phyloP scores from a whole-genome alignment of 805 yeast genomes.

The Wickerhamomyces tratensis region DNA sequence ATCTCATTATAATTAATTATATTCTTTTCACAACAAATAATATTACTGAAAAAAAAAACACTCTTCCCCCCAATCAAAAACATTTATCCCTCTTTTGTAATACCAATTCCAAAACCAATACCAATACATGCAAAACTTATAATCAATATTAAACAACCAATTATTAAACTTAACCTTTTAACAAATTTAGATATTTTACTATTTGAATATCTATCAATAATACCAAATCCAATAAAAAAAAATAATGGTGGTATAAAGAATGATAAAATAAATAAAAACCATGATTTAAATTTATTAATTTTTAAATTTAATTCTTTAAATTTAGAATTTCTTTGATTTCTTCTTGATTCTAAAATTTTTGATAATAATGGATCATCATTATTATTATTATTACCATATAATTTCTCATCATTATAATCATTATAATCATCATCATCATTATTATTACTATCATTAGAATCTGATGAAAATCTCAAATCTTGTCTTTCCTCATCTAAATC shows the following conservation, averaged over 20 bases:
- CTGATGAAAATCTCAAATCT: neutral
- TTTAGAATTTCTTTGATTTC: neutral
- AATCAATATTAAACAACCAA: slow-evolving; percentile 10
- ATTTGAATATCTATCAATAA: slow-evolving; percentile 9
- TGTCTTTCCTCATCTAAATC: neutral
- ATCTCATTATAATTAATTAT: too few species aligned
- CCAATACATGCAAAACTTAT: slow-evolving; percentile 29
- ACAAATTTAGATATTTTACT: slow-evolving; percentile 3
- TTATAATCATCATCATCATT: too few species aligned
- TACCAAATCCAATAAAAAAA: slow-evolving; percentile 18
- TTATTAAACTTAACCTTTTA: slow-evolving; percentile 11
- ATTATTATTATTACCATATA: neutral
- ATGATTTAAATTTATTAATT: neutral
- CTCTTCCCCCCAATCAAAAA: too few species aligned
- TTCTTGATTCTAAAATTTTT: neutral
- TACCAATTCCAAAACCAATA: slow-evolving; percentile 37
- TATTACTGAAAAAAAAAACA: too few species aligned
- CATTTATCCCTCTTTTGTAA: slow-evolving; percentile 5
- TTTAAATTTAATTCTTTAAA: too few species aligned
- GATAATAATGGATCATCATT: neutral
- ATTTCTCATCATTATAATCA: slow-evolving; percentile 1
- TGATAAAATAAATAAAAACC: slow-evolving; percentile 10
- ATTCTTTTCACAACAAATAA: too few species aligned
- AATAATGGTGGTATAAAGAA: slow-evolving; percentile 19
- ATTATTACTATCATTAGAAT: neutral